A percentile compares a stretch with the other conserved stretches of the same genome.
These are phyloP conservation scores for Tolypocladium tundrense DNA, from an alignment of 2,329 filamentous ascomycete genomes.

Conservation along the genomic window DNA sequence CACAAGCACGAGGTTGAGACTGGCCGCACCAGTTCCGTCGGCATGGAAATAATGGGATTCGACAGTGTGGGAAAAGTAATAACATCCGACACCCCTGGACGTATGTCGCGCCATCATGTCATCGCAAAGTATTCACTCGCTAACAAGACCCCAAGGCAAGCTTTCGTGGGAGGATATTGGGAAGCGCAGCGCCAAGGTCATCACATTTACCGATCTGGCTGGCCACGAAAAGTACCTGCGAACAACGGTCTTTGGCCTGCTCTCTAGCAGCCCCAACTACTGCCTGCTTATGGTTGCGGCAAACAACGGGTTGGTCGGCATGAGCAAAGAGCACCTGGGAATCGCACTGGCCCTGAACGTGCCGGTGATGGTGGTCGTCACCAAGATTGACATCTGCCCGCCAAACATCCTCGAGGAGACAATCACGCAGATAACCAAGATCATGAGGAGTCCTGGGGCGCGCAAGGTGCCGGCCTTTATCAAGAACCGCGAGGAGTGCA, in stretches of 20 bases:
- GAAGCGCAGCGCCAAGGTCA: conserved; percentile 88
- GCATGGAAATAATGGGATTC: conserved; percentile 98
- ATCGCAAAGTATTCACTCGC: not conserved
- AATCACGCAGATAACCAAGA: conserved; percentile 80
- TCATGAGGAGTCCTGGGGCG: conserved; percentile 87
- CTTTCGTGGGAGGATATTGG: conserved; percentile 98
- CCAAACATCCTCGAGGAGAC: conserved; percentile 93
- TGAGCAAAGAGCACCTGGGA: conserved; percentile 96
- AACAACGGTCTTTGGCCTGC: conserved; percentile 89
- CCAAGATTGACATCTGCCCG: conserved; percentile 97
- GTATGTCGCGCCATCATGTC: conserved; percentile 38
- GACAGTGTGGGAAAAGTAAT: conserved; percentile 79
- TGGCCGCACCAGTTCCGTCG: conserved; percentile 88
- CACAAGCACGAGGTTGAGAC: conserved; percentile 98
- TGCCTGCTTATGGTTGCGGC: conserved; percentile 97
- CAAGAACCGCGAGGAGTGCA: conserved; percentile 79
- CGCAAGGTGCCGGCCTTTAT: conserved; percentile 95
- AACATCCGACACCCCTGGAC: conserved; percentile 68
- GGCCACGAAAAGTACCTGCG: conserved; percentile 92
- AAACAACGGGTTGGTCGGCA: conserved; percentile 93
- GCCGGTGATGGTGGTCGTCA: conserved; percentile 94
- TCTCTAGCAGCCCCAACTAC: conserved; percentile 94
- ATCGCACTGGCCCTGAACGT: conserved; percentile 93
- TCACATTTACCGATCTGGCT: conserved; percentile 89
- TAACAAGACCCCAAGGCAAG: conserved; percentile 27